Conservation (phyloP, 2,329 filamentous ascomycete species). For the Xylaria sp. region DNA sequence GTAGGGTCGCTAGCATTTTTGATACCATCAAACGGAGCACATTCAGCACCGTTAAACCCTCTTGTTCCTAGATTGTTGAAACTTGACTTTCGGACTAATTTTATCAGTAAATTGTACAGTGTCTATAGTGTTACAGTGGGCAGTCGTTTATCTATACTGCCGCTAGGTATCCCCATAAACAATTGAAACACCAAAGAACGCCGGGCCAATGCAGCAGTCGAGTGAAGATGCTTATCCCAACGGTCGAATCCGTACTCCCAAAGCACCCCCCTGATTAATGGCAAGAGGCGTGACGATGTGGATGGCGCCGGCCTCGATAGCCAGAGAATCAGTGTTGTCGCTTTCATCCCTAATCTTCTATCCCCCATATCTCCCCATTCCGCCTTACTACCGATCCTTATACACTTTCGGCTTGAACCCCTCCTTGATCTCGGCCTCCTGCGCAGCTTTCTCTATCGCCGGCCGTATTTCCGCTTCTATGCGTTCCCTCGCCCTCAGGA, state of each 20-base stretch:
- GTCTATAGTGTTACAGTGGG: constrained; percentile 45
- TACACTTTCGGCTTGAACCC: constrained; percentile 97
- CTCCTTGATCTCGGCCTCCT: constrained; percentile 81
- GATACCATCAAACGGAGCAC: too few species aligned
- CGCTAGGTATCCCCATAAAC: constrained; percentile 33
- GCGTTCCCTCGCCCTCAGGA: constrained; percentile 88
- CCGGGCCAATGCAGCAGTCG: constrained; percentile 65
- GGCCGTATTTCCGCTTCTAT: constrained; percentile 88
- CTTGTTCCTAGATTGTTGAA: background rate
- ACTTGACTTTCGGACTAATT: constrained; percentile 6
- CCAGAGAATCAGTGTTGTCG: constrained; percentile 18
- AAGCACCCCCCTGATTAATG: constrained; percentile 17
- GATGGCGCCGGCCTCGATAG: constrained; percentile 10
- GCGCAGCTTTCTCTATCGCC: constrained; percentile 74
- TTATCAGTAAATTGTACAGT: constrained; percentile 41
- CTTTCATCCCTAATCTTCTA: background rate
- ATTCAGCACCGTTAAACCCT: background rate
- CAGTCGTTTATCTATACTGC: constrained; percentile 31
- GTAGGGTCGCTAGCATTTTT: background rate
- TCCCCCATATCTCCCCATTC: background rate
- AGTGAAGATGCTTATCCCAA: constrained; percentile 63
- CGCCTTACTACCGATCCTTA: constrained; percentile 74
- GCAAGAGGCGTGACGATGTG: constrained; percentile 13
- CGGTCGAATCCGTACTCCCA: constrained; percentile 36
- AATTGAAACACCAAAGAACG: constrained; percentile 53